Evolutionary conservation across 108 stramenopile genomes (phyloP), one percentile per base, ranked within the genome.

Genomic region (Mediolabrus comicus): DNA sequence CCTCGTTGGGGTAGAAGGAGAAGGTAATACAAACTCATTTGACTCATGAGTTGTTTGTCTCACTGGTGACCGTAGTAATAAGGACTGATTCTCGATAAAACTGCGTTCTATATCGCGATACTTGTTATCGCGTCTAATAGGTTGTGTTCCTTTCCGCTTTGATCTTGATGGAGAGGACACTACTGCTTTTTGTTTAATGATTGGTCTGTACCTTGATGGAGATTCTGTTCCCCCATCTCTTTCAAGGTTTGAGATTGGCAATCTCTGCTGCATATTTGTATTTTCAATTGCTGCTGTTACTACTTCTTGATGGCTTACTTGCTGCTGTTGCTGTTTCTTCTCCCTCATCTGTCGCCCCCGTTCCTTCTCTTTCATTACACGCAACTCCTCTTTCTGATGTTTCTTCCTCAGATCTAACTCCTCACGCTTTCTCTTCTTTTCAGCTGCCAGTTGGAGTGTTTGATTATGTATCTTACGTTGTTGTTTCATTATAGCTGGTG

Each of bases 351-450:
- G n/a, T 43, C 17, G 16, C 9, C 22, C 7, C 16, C 33, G 30
- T 53, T 65, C 51, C 22, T 28, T 31, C 27, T 14, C 10, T 34
- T 52, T 54, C 33, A 34, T 65, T 5, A 34, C 34, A 35, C 52
- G 52, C 49, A 53, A 13, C 32, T 65, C 31, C 32, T 65, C 31
- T 32, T 54, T 17, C 41, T 17, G 16, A 17, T 43, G 41, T 17
- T 43, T 16, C 41, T 16, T 43, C 25, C 25, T 32, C 3, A 43
- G 41, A 8, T 65, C 33, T 2, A 26, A 24, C 53, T 13, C 30
- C 12, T 34, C 32, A n/a, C 35, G 16, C 22, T 65, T 65, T 32
- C 29, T 65, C 51, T 65, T 49, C 43, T 34, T 35, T 49, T 53
- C 33, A 10, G 53, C 30, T 6, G 34, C 30, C 6, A 33, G 53